Percentiles rank a stretch among this genome's conserved stretches.
Evolutionary conservation across 1,284 basidiomycete species (phyloP).

Genomic region (Inonotus hispidus): DNA sequence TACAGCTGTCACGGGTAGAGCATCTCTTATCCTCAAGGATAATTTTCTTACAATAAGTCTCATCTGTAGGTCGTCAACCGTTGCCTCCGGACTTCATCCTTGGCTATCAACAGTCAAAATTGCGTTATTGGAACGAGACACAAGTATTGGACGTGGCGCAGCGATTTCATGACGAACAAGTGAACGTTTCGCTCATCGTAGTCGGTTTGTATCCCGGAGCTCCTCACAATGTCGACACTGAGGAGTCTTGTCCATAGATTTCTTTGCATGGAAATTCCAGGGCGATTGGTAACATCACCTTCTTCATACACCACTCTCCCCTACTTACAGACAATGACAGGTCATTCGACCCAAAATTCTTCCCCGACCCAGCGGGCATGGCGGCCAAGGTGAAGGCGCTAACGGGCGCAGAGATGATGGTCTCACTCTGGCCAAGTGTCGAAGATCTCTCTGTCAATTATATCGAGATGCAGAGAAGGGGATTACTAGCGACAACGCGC

Average conservation of each 20-base stretch:
- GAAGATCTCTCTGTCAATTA: conserved; percentile 37
- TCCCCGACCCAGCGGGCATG: conserved; percentile 36
- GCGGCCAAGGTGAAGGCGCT: conserved; percentile 34
- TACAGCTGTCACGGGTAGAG: conserved; percentile 34
- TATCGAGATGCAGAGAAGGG: conserved; percentile 30
- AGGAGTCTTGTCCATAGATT: conserved; percentile 25
- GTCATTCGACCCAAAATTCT: conserved; percentile 36
- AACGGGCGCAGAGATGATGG: conserved; percentile 42
- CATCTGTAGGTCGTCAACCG: conserved; percentile 32
- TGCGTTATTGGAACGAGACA: conserved; percentile 37
- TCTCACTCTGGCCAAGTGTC: conserved; percentile 38
- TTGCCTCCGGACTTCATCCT: conserved; percentile 35
- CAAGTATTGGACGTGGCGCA: conserved; percentile 36
- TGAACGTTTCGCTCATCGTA: conserved; percentile 36
- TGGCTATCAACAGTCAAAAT: conserved; percentile 38
- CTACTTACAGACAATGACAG: conserved; percentile 16
- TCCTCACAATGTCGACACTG: not conserved
- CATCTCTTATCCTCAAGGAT: not conserved
- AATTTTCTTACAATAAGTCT: not conserved
- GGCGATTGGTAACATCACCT: conserved; percentile 32
- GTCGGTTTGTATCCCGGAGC: conserved; percentile 26
- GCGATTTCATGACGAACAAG: conserved; percentile 35
- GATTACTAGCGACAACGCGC: conserved; percentile 34
- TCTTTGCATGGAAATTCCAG: conserved; percentile 39
- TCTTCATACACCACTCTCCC: not conserved